Conservation (phyloP, 2,329 filamentous ascomycete species). For the Fusarium nisikadoi region DNA sequence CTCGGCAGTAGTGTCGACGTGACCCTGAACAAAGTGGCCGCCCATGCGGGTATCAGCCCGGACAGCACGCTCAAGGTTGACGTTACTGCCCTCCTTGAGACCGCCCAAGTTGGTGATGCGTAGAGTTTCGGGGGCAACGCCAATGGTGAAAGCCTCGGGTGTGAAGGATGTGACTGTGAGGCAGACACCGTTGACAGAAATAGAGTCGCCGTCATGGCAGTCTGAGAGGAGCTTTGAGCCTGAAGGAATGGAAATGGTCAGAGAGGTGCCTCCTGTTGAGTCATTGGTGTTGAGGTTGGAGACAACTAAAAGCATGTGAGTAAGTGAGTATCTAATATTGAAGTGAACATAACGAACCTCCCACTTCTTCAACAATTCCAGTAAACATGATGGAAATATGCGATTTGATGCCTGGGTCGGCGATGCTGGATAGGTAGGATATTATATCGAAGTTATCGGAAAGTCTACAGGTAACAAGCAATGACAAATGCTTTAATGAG, state of each 20-base stretch:
- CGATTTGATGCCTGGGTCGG: background rate
- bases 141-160: slow-evolving; percentile 79
- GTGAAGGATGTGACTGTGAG: slow-evolving; percentile 80
- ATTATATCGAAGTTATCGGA: background rate
- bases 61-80: slow-evolving; percentile 96
- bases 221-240: slow-evolving; percentile 81
- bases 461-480: slow-evolving; percentile 1
- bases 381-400: slow-evolving; percentile 79
- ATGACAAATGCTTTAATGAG: slow-evolving; percentile 43
- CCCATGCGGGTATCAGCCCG: slow-evolving; percentile 94
- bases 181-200: slow-evolving; percentile 94
- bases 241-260: slow-evolving; percentile 80
- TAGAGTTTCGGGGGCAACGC: slow-evolving; percentile 93
- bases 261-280: slow-evolving; percentile 85
- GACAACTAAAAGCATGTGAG: slow-evolving; percentile 72
- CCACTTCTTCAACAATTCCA: slow-evolving; percentile 90
- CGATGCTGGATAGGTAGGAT: background rate
- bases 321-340: slow-evolving; percentile 38
- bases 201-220: slow-evolving; percentile 89
- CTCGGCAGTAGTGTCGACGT: slow-evolving; percentile 89
- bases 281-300: slow-evolving; percentile 83
- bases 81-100: slow-evolving; percentile 71
- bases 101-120: slow-evolving; percentile 93
- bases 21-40: slow-evolving; percentile 97
- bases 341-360: slow-evolving; percentile 70